Percentiles rank a stretch among this genome's conserved stretches.
Evolutionary conservation across 208 protist species (phyloP).

Genomic region (Trypanosoma lewisi): DNA sequence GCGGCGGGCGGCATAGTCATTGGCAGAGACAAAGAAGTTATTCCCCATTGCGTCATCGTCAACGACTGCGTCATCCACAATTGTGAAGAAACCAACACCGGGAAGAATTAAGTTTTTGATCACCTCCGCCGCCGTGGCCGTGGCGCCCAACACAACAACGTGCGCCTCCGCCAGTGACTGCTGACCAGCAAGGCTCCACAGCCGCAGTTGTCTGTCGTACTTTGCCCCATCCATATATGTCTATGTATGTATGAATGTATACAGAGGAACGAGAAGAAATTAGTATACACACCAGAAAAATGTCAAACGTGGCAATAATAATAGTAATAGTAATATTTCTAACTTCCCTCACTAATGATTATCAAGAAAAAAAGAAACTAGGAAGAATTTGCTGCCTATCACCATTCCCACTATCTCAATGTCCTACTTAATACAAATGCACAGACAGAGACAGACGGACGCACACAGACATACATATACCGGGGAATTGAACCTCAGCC

Average conservation of each 20-base stretch:
- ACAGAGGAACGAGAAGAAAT: no score
- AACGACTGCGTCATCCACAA: constrained; percentile 92
- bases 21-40: constrained; percentile 94
- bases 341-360: neutral
- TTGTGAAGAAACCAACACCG: constrained; percentile 89
- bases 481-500: no score
- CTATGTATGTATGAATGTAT: no score
- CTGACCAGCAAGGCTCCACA: constrained; percentile 96
- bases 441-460: no score
- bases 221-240: constrained; percentile 38
- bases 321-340: neutral
- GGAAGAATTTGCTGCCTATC: no score
- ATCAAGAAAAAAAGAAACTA: constrained; percentile 18
- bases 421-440: no score
- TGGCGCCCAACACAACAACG: constrained; percentile 92
- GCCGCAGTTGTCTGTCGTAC: constrained; percentile 92
- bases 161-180: constrained; percentile 69
- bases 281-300: no score
- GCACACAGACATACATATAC: no score
- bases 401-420: no score
- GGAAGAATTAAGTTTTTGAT: constrained; percentile 97
- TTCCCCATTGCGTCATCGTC: constrained; percentile 81
- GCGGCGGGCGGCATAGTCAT: constrained; percentile 37
- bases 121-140: constrained; percentile 85
- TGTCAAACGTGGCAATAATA: neutral